phyloP scores from a whole-genome alignment of 352 stramenopile species.

The Saprolegnia diclina region DNA sequence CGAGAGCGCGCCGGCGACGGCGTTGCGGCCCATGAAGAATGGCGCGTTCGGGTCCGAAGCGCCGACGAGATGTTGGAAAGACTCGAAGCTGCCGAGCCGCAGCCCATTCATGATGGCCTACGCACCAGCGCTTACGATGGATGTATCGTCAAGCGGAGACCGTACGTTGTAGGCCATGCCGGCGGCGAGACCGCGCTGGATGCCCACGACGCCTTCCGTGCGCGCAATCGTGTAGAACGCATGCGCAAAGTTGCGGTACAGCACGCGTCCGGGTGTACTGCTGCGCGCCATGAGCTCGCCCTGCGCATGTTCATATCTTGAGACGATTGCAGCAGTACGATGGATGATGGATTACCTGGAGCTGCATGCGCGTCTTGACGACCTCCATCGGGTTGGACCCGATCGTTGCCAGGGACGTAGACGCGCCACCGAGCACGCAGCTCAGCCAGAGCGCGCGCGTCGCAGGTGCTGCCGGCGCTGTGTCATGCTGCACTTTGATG shows the following conservation, averaged over 20 bases:
- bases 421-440: constrained; percentile 27
- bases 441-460: background rate
- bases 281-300: constrained; percentile 44
- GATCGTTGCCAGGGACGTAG: constrained; percentile 41
- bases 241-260: constrained; percentile 78
- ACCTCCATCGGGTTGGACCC: constrained; percentile 86
- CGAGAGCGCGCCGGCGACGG: constrained; percentile 62
- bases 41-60: constrained; percentile 69
- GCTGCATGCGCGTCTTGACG: constrained; percentile 86
- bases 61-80: constrained; percentile 66
- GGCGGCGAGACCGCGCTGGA: constrained; percentile 68
- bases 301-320: constrained; percentile 28
- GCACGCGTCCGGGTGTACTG: constrained; percentile 41
- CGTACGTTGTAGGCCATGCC: constrained; percentile 73
- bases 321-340: background rate
- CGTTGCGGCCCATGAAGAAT: constrained; percentile 66
- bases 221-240: constrained; percentile 78
- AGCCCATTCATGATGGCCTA: constrained; percentile 76
- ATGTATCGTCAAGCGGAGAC: background rate
- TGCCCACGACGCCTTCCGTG: constrained; percentile 65
- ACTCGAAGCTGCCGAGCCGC: constrained; percentile 69
- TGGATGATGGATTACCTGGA: constrained; percentile 32
- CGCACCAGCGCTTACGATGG: background rate
- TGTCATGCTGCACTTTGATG: background rate
- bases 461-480: background rate